Evolutionary conservation across 2,329 filamentous ascomycete species (phyloP).

Genomic region (Sporothrix dimorphospora): DNA sequence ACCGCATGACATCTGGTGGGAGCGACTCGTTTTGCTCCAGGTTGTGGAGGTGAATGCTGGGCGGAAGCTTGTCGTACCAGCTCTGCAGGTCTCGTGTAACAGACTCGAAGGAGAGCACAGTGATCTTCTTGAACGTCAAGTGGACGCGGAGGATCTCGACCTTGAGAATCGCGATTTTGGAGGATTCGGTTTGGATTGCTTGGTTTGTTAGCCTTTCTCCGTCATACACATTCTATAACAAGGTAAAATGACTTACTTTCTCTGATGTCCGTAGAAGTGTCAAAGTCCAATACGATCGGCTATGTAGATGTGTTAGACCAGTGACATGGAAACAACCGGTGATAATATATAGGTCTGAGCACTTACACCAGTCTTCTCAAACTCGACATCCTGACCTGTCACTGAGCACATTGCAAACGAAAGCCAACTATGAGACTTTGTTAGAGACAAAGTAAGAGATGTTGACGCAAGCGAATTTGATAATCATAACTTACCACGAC

Average conservation of each 20-base stretch:
- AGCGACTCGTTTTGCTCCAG: not conserved
- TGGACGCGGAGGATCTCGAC: slow-evolving; percentile 40
- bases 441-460: not conserved
- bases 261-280: slow-evolving; percentile 33
- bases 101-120: slow-evolving; percentile 36
- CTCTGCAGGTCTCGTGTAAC: slow-evolving; percentile 38
- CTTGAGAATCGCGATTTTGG: slow-evolving; percentile 39
- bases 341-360: not conserved
- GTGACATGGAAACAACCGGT: not conserved
- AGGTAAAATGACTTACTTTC: slow-evolving; percentile 34
- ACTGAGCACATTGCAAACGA: slow-evolving; percentile 40
- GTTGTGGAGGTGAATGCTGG: slow-evolving; percentile 35
- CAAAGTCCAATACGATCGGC: slow-evolving; percentile 36
- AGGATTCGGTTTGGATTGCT: slow-evolving; percentile 40
- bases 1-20: slow-evolving; percentile 33
- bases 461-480: not conserved
- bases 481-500: slow-evolving; percentile 34
- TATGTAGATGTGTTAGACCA: slow-evolving; percentile 24
- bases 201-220: not conserved
- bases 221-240: not conserved
- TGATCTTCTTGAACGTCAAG: slow-evolving; percentile 38
- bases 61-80: slow-evolving; percentile 39
- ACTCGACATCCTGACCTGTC: slow-evolving; percentile 36
- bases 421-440: slow-evolving; percentile 37
- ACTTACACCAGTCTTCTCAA: slow-evolving; percentile 33